Evolutionary conservation across 2,329 filamentous ascomycete species (phyloP).

Genomic region (Claviceps sp.): DNA sequence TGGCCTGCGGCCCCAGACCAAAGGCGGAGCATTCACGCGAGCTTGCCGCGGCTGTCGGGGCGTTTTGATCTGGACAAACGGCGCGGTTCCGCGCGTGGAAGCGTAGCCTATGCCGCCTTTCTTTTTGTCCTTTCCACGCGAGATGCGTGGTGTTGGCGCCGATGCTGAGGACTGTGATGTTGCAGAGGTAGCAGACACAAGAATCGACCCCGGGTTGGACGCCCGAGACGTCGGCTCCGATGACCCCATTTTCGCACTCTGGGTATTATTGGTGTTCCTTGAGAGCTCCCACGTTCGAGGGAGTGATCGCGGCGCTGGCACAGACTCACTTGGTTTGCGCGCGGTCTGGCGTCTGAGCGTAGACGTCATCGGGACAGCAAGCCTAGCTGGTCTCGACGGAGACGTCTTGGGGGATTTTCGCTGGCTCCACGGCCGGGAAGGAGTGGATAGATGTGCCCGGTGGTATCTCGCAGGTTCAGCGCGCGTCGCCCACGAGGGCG

Average conservation of each 20-base stretch:
- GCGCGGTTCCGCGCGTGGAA: slow-evolving; percentile 9
- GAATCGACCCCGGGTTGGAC: not conserved
- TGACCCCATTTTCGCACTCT: not conserved
- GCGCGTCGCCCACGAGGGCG: not conserved
- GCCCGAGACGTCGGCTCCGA: not conserved
- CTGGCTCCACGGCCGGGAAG: not conserved
- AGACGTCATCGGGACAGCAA: not conserved
- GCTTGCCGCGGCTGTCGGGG: slow-evolving; percentile 8
- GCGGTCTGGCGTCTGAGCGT: not conserved
- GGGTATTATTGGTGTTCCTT: not conserved
- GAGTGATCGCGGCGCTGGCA: not conserved
- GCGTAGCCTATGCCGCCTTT: slow-evolving; percentile 16
- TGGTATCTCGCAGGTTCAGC: not conserved
- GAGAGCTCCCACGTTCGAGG: not conserved
- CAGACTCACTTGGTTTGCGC: not conserved
- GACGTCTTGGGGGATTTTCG: not conserved
- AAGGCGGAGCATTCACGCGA: slow-evolving; percentile 15
- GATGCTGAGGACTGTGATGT: not conserved
- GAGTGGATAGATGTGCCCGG: not conserved
- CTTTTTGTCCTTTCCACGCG: slow-evolving; percentile 15
- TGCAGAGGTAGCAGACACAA: not conserved
- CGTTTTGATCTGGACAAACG: slow-evolving; percentile 3
- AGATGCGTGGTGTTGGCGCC: not conserved
- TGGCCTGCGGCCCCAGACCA: slow-evolving; percentile 22
- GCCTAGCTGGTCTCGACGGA: not conserved